phyloP scores from a whole-genome alignment of 169 alveolate species.

The Babesia bigemina region DNA sequence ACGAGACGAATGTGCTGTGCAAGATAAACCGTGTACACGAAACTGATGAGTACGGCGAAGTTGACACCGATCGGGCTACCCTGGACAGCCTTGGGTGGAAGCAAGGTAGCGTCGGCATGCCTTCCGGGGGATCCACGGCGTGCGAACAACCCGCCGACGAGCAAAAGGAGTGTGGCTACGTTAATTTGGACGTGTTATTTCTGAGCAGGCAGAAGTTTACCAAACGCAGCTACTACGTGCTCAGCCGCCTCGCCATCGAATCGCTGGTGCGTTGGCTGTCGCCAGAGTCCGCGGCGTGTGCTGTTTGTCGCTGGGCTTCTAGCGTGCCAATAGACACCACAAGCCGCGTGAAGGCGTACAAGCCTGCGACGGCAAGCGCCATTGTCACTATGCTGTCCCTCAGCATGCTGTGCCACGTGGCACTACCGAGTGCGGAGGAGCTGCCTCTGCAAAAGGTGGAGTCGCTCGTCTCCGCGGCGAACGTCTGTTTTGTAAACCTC shows the following conservation, averaged over 20 bases:
- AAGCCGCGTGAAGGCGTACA: slow-evolving; percentile 45
- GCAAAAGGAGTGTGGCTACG: background rate
- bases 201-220: slow-evolving; percentile 33
- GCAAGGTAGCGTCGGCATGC: background rate
- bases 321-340: slow-evolving; percentile 53
- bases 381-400: slow-evolving; percentile 28
- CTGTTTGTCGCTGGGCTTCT: slow-evolving; percentile 44
- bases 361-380: slow-evolving; percentile 40
- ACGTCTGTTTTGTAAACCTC: slow-evolving; percentile 49
- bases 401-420: slow-evolving; percentile 19
- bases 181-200: slow-evolving; percentile 17
- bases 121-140: background rate
- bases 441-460: slow-evolving; percentile 14
- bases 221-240: slow-evolving; percentile 17
- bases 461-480: slow-evolving; percentile 53
- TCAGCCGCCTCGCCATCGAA: slow-evolving; percentile 39
- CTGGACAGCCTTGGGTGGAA: background rate
- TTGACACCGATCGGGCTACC: background rate
- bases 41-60: slow-evolving; percentile 18
- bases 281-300: slow-evolving; percentile 33
- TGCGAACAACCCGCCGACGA: background rate
- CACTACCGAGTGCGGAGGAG: background rate
- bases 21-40: slow-evolving; percentile 8
- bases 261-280: slow-evolving; percentile 33
- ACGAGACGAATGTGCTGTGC: slow-evolving; percentile 7